phyloP scores from a whole-genome alignment of 495 filamentous ascomycete species.

The Xylaria longipes region DNA sequence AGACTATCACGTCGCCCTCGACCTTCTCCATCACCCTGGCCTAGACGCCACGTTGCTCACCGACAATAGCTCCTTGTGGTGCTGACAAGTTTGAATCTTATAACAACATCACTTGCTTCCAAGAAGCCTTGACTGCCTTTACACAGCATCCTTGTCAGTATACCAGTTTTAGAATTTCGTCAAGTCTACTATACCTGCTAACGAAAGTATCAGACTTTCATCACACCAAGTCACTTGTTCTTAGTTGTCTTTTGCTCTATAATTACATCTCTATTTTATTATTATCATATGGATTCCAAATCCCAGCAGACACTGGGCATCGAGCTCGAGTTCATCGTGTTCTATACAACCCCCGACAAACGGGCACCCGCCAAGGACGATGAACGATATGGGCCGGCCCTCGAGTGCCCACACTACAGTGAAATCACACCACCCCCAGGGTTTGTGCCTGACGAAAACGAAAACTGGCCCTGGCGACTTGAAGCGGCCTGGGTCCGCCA shows the following conservation, averaged over 20 bases:
- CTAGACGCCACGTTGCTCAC: background rate
- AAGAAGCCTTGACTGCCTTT: background rate
- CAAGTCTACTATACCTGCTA: background rate
- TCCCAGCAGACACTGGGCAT: slow-evolving; percentile 1
- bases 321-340: slow-evolving; percentile 9
- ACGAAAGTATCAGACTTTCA: background rate
- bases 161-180: background rate
- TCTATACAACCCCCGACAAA: background rate
- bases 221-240: background rate
- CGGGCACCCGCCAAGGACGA: background rate
- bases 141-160: background rate
- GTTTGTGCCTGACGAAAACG: background rate
- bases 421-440: background rate
- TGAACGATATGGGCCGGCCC: background rate
- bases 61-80: background rate
- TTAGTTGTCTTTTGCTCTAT: background rate
- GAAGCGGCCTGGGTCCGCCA: slow-evolving; percentile 1
- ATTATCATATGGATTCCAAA: background rate
- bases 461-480: background rate
- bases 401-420: slow-evolving; percentile 5
- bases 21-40: background rate
- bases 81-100: background rate
- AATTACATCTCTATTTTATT: background rate
- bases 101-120: background rate
- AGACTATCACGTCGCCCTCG: background rate